These are phyloP conservation scores for Sphagnum magellanicum DNA, from an alignment of 228 moss, liverwort and hornwort genomes.

Conservation along the genomic window DNA sequence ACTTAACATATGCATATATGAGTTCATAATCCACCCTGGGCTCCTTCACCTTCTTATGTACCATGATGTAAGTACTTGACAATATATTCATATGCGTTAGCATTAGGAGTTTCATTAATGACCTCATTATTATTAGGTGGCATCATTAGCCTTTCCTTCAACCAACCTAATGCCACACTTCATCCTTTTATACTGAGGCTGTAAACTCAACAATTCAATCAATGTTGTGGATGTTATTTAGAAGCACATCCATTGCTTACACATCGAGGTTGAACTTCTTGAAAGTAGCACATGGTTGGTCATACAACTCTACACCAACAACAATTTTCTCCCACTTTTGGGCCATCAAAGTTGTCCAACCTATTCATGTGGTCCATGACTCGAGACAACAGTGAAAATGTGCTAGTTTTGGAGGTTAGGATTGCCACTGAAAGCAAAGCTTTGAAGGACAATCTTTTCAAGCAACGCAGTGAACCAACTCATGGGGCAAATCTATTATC, in stretches of 20 bases:
- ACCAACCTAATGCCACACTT: constrained; percentile 89
- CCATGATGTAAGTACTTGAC: constrained; percentile 48
- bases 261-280: constrained; percentile 94
- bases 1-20: constrained; percentile 44
- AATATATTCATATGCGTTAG: constrained; percentile 38
- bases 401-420: constrained; percentile 49
- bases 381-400: constrained; percentile 31
- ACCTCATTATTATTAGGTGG: constrained; percentile 42
- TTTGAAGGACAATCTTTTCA: too few relatives aligned
- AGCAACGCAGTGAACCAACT: constrained; percentile 18
- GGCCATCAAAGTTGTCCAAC: constrained; percentile 51
- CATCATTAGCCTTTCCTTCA: constrained; percentile 46
- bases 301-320: constrained; percentile 75
- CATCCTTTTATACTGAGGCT: constrained; percentile 83
- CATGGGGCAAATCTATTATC: constrained; percentile 79
- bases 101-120: constrained; percentile 31
- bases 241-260: constrained; percentile 85
- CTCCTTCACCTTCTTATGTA: constrained; percentile 53
- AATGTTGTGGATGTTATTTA: constrained; percentile 78
- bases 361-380: constrained; percentile 57
- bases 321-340: constrained; percentile 56
- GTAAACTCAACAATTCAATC: constrained; percentile 95
- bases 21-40: constrained; percentile 42
- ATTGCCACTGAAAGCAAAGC: constrained; percentile 52
- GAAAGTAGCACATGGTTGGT: constrained; percentile 89